A percentile compares a stretch with the other conserved stretches of the same genome.
Evolutionary conservation across 2,329 filamentous ascomycete species (phyloP).

Genomic region (Annulohypoxylon truncatum): DNA sequence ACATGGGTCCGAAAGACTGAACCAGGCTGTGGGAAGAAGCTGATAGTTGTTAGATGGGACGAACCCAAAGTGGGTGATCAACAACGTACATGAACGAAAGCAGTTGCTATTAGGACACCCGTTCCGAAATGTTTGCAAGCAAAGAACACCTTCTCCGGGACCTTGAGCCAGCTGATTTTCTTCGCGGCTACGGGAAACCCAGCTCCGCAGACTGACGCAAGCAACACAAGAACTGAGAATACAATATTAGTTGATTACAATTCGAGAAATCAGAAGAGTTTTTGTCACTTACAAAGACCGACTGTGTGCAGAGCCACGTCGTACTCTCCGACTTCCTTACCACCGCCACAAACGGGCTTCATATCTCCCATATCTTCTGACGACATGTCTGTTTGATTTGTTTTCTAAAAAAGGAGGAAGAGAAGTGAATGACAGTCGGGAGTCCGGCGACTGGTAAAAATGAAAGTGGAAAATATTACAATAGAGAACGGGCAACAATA

Average conservation of each 20-base stretch:
- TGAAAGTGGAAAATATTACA: slow-evolving; percentile 31
- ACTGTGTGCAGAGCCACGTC: slow-evolving; percentile 56
- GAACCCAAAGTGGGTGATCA: background rate
- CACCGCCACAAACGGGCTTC: slow-evolving; percentile 56
- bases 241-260: background rate
- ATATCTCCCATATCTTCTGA: slow-evolving; percentile 39
- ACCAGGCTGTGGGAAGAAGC: slow-evolving; percentile 71
- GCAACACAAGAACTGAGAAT: slow-evolving; percentile 54
- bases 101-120: slow-evolving; percentile 77
- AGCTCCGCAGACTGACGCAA: slow-evolving; percentile 57
- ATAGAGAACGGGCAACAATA: slow-evolving; percentile 41
- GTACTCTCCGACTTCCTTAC: slow-evolving; percentile 54
- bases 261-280: background rate
- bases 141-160: slow-evolving; percentile 68
- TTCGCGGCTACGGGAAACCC: slow-evolving; percentile 65
- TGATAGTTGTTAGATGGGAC: slow-evolving; percentile 39
- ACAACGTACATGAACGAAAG: slow-evolving; percentile 73
- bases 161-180: slow-evolving; percentile 69
- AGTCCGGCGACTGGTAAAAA: slow-evolving; percentile 42
- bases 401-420: slow-evolving; percentile 31
- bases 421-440: slow-evolving; percentile 31
- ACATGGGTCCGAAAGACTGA: slow-evolving; percentile 62
- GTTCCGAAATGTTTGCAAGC: slow-evolving; percentile 76
- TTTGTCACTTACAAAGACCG: slow-evolving; percentile 55
- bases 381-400: slow-evolving; percentile 40